Conservation (phyloP, 108 stramenopile species). For the Cyclotella cryptica region DNA sequence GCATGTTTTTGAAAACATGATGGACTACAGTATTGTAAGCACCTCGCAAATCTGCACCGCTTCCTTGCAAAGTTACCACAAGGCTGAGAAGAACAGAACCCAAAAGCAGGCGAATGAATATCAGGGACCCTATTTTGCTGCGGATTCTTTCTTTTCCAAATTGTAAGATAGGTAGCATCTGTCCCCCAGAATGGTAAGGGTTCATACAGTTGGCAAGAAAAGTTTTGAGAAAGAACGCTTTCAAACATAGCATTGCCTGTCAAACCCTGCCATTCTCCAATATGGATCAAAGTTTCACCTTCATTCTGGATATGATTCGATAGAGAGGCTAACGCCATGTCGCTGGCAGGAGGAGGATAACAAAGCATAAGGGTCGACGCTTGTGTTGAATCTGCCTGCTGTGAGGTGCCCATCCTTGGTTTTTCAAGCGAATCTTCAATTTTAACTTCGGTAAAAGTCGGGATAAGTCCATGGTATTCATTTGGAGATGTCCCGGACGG, state of each 20-base stretch:
- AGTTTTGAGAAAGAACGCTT: slow-evolving; percentile 20
- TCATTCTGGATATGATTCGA: slow-evolving; percentile 25
- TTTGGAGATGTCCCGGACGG: slow-evolving; percentile 25
- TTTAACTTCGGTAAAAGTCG: slow-evolving; percentile 33
- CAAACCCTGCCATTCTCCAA: slow-evolving; percentile 55
- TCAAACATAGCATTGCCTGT: slow-evolving; percentile 43
- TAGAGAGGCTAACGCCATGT: slow-evolving; percentile 39
- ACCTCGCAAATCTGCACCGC: slow-evolving; percentile 46
- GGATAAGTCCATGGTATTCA: slow-evolving; percentile 46
- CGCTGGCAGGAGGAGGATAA: slow-evolving; percentile 48
- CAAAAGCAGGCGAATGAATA: slow-evolving; percentile 28
- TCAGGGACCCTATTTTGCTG: background rate
- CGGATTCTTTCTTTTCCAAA: slow-evolving; percentile 38
- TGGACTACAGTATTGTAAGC: slow-evolving; percentile 42
- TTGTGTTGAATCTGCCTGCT: slow-evolving; percentile 11
- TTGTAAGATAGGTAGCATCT: slow-evolving; percentile 52
- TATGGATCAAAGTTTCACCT: slow-evolving; percentile 36
- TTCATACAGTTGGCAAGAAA: slow-evolving; percentile 23
- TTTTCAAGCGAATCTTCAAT: slow-evolving; percentile 24
- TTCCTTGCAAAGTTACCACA: slow-evolving; percentile 30
- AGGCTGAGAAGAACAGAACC: slow-evolving; percentile 30
- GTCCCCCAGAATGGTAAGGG: slow-evolving; percentile 49
- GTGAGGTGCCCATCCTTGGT: background rate
- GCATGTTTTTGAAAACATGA: slow-evolving; percentile 27
- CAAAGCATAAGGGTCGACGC: slow-evolving; percentile 32